These are phyloP conservation scores for Daldinia concentrica DNA, from an alignment of 495 filamentous ascomycete species.

Conservation along the genomic window DNA sequence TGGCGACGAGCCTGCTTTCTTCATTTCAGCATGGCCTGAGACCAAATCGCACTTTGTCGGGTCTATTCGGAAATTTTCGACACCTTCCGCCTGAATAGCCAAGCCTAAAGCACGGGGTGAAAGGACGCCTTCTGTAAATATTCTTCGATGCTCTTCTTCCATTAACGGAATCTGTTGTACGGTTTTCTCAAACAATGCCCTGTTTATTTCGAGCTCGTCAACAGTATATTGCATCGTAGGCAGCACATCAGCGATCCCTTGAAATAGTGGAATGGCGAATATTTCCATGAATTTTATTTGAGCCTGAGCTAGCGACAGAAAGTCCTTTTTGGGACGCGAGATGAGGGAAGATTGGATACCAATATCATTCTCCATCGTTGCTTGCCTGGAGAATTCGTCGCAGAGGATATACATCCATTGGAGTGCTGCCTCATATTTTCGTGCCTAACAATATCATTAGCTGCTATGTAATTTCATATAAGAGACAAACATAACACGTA, in stretches of 20 bases:
- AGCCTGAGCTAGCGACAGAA: constrained; percentile 81
- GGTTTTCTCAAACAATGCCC: constrained; percentile 72
- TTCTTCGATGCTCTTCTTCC: constrained; percentile 38
- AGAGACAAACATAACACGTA: constrained; percentile 53
- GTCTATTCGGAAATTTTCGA: constrained; percentile 22
- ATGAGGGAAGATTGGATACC: constrained; percentile 87
- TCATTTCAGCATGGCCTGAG: constrained; percentile 37
- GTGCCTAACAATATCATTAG: constrained; percentile 66
- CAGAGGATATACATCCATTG: constrained; percentile 91
- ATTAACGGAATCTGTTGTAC: constrained; percentile 59
- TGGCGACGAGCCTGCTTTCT: constrained; percentile 32
- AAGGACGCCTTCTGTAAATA: constrained; percentile 47
- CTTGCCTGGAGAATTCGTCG: constrained; percentile 93
- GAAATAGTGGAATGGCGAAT: constrained; percentile 91
- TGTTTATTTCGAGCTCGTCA: constrained; percentile 80
- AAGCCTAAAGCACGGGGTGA: constrained; percentile 54
- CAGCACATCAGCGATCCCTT: constrained; percentile 82
- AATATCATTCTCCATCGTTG: constrained; percentile 87
- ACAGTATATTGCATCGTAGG: constrained; percentile 85
- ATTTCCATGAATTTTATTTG: constrained; percentile 97
- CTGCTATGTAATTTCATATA: constrained; percentile 17
- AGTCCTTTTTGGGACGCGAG: constrained; percentile 83
- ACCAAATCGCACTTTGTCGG: constrained; percentile 27
- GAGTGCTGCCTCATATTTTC: constrained; percentile 80
- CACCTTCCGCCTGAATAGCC: constrained; percentile 44